These are phyloP conservation scores for Puccinia horiana DNA, from an alignment of 1,284 basidiomycete genomes.

Conservation along the genomic window DNA sequence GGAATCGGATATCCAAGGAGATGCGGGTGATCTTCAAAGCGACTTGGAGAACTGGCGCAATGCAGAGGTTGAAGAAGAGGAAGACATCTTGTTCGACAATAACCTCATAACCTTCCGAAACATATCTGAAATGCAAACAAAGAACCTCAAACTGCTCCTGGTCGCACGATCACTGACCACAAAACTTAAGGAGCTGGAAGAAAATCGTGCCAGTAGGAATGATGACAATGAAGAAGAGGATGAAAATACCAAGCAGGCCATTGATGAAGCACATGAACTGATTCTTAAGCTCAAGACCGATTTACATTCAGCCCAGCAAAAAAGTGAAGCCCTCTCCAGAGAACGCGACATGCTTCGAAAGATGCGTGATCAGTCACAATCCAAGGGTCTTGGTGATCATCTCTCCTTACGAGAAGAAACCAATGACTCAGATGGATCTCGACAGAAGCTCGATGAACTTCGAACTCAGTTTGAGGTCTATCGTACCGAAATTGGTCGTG, in stretches of 20 bases:
- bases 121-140: constrained; percentile 76
- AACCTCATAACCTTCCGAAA: constrained; percentile 85
- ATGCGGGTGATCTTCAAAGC: constrained; percentile 60
- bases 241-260: constrained; percentile 73
- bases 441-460: constrained; percentile 66
- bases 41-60: constrained; percentile 58
- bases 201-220: constrained; percentile 53
- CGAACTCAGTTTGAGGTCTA: constrained; percentile 75
- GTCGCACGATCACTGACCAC: constrained; percentile 69
- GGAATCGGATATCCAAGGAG: constrained; percentile 63
- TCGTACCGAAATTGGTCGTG: constrained; percentile 72
- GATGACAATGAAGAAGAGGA: constrained; percentile 52
- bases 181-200: constrained; percentile 58
- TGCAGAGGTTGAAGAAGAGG: constrained; percentile 65
- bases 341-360: constrained; percentile 83
- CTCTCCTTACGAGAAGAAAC: background rate
- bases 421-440: constrained; percentile 53
- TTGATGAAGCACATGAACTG: constrained; percentile 81
- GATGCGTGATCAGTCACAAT: constrained; percentile 64
- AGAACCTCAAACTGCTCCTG: constrained; percentile 83
- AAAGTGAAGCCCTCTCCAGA: constrained; percentile 75
- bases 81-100: constrained; percentile 78
- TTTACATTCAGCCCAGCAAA: constrained; percentile 70
- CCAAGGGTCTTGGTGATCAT: constrained; percentile 12
- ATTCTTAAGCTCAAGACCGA: constrained; percentile 77